Base-by-base conservation (phyloP, 2,329 filamentous ascomycete species). In the Neopestalotiopsis sp. region DNA sequence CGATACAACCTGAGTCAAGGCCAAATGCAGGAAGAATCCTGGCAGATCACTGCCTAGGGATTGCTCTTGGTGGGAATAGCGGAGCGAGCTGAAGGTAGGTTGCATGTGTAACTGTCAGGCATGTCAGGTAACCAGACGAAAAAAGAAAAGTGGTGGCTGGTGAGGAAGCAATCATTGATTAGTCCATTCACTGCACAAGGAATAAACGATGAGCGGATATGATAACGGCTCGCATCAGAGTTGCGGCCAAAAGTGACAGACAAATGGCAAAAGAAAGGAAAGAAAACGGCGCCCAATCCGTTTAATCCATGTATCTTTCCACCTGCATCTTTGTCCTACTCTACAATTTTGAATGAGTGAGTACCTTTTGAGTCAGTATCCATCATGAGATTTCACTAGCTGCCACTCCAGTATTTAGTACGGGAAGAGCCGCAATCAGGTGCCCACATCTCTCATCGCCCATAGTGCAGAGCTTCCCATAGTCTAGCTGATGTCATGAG, bases 1-100 rank as follows among this genome's bases (percentile, higher is more conserved):
- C 32, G 59, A 62, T 20, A 53, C n/a, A 53, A 53, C 32, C 59
- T 62, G 59, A 62, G 28, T 62, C 59, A 62, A 34, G 57, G 57
- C 57, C 30, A 30, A 30, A 40, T 38, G 32, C 30, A 62, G 30
- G 34, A 28, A 62, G 59, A 20, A 40, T 40, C 30, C 30, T 62
- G 59, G 59, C 34, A 38, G n/a, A 40, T 62, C n/a, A 62, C 45
- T n/a, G 45, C 45, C 45, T n/a, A 53, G 45, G 17, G 20, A 38
- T 38, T 38, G 34, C 9, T 20, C 45, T n/a, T 53, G 17, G 6
- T 28, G 24, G 45, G 45, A 53, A 53, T 53, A 53, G 45, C 45
- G 45, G 45, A 53, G 45, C 45, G 45, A 24, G 45, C 45, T 53
- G 45, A 53, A n/a, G 5, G 20, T 14, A 53, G 14, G 45, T 53